Evolutionary conservation across 192 early-diverging fungal genomes (phyloP), one percentile per base, ranked within the genome.

Genomic region (Cetraspora pellucida): DNA sequence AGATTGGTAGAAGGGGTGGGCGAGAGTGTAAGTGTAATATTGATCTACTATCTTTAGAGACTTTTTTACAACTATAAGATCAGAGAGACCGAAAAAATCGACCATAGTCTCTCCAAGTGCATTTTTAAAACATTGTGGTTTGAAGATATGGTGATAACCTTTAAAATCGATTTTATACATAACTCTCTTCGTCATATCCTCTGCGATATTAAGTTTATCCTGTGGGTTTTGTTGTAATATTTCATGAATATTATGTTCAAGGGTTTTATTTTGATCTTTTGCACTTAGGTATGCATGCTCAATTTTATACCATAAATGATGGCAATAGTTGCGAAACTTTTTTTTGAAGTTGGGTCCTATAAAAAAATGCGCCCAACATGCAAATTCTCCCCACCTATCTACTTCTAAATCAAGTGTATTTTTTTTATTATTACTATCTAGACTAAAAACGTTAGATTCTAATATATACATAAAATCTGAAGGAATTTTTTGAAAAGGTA

Each of bases 71-170:
- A 25, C 66, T 25, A 11, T 9, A 11, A 10, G 57, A 58, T 50
- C 49, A 21, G 1, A 5, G 25, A 69, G 66, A 69, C 19, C 19
- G 11, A 69, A 69, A 49, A 69, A 69, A 69, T 69, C 45, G 10
- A 69, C 45, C 1, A 69, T 45, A 0, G 45, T 69, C 25, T 69
- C 66, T 4, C 45, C 45, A 25, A 69, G 21, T 4, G 44, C 16
- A 47, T 69, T 69, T 49, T 69, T 69, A 69, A 69, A 49, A 10
- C 66, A 69, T 11, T 23, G 14, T 11, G 45, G 45, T 5, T 69
- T 25, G 19, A 25, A 49, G 21, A 47, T 44, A 21, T 69, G 21
- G 6, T 27, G 4, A 10, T 69, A 69, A 6, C 21, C 66, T 11
- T 69, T 21, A 27, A 69, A 45, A 25, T 49, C 16, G 43, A 21